A percentile compares a stretch with the other conserved stretches of the same genome.
Conservation (phyloP, 371 early-diverging fungal species). For the Mucor mucedo region DNA sequence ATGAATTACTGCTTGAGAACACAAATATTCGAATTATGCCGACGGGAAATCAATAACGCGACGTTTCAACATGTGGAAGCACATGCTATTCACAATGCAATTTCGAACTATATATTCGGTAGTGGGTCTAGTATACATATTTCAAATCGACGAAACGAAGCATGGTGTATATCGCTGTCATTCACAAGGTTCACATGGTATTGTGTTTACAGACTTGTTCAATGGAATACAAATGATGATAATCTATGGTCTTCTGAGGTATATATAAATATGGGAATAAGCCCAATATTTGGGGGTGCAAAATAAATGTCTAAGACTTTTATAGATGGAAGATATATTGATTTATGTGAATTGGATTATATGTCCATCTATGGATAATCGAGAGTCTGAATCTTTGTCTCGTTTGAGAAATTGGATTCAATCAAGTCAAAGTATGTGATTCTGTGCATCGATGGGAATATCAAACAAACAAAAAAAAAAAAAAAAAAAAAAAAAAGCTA, state of each 20-base stretch:
- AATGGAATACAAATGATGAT: slow-evolving; percentile 13
- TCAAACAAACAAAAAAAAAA: no score
- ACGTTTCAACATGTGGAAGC: neutral
- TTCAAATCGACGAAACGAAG: slow-evolving; percentile 3
- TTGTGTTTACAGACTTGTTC: neutral
- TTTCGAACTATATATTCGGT: neutral
- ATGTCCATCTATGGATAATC: slow-evolving; percentile 19
- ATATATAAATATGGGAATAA: neutral
- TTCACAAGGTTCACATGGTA: slow-evolving; percentile 6
- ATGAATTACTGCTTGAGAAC: neutral
- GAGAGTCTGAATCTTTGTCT: slow-evolving; percentile 15
- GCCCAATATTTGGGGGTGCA: neutral
- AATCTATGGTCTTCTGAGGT: slow-evolving; percentile 17
- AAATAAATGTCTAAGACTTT: neutral
- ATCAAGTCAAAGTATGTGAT: slow-evolving; percentile 8
- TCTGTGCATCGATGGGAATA: neutral
- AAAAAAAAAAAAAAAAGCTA: neutral
- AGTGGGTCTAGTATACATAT: neutral
- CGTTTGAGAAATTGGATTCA: slow-evolving; percentile 20
- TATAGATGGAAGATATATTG: slow-evolving; percentile 17
- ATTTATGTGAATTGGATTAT: slow-evolving; percentile 21
- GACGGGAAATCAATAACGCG: neutral
- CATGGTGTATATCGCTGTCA: slow-evolving; percentile 16
- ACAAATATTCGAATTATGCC: neutral
- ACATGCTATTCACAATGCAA: neutral